These are phyloP conservation scores for Puccinia hordei DNA, from an alignment of 1,284 basidiomycete genomes.

Conservation along the genomic window DNA sequence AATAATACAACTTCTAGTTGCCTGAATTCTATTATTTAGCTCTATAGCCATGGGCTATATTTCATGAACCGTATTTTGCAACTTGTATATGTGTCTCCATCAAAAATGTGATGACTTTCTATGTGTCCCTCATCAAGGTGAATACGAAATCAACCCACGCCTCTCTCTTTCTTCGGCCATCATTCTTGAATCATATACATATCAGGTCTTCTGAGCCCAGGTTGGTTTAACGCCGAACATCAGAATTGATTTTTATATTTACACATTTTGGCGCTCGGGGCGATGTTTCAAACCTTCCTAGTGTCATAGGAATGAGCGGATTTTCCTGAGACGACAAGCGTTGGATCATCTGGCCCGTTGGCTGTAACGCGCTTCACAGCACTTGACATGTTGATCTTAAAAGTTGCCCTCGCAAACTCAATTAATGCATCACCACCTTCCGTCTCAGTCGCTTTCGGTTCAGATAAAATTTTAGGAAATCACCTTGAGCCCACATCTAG, in stretches of 20 bases:
- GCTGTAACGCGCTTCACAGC: not conserved
- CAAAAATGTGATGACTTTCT: not conserved
- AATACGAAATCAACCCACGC: not conserved
- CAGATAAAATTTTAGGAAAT: not conserved
- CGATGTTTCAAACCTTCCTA: not conserved
- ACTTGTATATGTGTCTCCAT: too few relatives aligned
- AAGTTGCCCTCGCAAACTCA: not conserved
- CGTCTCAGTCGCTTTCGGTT: not conserved
- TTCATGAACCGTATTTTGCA: too few relatives aligned
- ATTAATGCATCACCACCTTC: not conserved
- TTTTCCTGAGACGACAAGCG: slow-evolving; percentile 9
- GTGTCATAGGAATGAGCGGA: slow-evolving; percentile 9
- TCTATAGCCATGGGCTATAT: too few relatives aligned
- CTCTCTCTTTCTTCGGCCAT: not conserved
- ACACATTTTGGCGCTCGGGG: not conserved
- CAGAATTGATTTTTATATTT: not conserved
- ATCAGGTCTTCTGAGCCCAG: not conserved
- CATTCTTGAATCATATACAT: not conserved
- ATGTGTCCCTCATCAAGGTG: not conserved
- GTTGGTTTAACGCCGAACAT: not conserved
- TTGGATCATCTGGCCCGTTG: not conserved
- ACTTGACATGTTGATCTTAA: not conserved
- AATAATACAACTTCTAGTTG: too few relatives aligned
- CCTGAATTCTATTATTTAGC: too few relatives aligned
- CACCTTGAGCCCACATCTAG: not conserved